A percentile compares a stretch with the other conserved stretches of the same genome.
Evolutionary conservation across 768 basidiomycete genomes (phyloP).

Genomic region (Tephrocybe sp.): DNA sequence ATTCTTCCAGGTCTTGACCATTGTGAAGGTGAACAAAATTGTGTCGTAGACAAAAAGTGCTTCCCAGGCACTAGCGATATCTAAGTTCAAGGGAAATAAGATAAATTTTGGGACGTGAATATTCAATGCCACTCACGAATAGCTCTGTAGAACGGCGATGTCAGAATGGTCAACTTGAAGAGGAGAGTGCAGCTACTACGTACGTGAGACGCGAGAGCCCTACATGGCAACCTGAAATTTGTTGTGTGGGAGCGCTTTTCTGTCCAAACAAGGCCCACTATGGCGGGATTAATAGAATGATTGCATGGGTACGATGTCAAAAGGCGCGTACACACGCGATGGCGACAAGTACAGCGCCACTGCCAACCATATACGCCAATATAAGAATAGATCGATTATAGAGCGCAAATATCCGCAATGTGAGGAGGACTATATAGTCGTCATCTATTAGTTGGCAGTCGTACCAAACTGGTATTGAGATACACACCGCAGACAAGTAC

Average conservation of each 20-base stretch:
- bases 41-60: constrained; percentile 50
- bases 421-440: constrained; percentile 36
- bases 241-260: constrained; percentile 23
- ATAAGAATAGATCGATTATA: constrained; percentile 41
- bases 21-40: constrained; percentile 45
- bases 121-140: constrained; percentile 12
- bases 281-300: too few species aligned
- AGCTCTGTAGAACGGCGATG: constrained; percentile 9
- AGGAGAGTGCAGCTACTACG: constrained; percentile 13
- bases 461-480: not conserved
- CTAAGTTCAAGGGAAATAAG: constrained; percentile 16
- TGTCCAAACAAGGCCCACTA: constrained; percentile 49
- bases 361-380: constrained; percentile 32
- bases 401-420: constrained; percentile 50
- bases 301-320: too few species aligned
- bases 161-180: too few species aligned
- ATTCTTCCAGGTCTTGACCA: constrained; percentile 43
- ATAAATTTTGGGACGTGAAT: not conserved
- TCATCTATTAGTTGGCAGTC: not conserved
- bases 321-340: constrained; percentile 35
- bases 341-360: constrained; percentile 27
- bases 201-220: constrained; percentile 31
- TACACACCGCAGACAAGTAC: constrained; percentile 45
- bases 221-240: constrained; percentile 34
- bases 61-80: constrained; percentile 45